A percentile compares a stretch with the other conserved stretches of the same genome.
Conservation (phyloP, 495 filamentous ascomycete species). For the Aspergillus panamensis region DNA sequence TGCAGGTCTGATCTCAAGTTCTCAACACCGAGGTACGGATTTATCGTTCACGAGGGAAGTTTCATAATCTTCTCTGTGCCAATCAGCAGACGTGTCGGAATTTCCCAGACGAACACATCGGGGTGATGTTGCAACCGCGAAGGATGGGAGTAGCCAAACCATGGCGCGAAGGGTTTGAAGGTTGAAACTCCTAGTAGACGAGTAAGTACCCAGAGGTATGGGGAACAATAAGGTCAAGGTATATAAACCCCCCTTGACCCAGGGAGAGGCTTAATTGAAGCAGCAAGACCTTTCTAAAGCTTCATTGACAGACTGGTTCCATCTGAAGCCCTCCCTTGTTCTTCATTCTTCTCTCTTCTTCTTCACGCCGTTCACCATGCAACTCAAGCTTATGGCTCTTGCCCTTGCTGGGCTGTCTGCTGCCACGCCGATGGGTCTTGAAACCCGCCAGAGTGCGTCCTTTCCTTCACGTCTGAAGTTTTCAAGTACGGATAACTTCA, state of each 20-base stretch:
- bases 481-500: neutral
- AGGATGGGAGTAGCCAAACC: neutral
- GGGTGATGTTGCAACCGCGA: neutral
- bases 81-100: neutral
- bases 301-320: neutral
- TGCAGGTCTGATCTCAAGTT: neutral
- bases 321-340: neutral
- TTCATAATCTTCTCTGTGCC: neutral
- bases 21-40: neutral
- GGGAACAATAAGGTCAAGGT: neutral
- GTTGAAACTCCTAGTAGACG: neutral
- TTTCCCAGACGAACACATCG: neutral
- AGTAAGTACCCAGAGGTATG: neutral
- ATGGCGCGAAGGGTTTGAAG: neutral
- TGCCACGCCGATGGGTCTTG: constrained; percentile 26
- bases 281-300: neutral
- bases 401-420: constrained; percentile 19
- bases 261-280: neutral
- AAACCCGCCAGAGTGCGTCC: constrained; percentile 23
- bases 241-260: neutral
- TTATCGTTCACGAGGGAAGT: neutral
- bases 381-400: constrained; percentile 8
- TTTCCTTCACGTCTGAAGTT: constrained; percentile 19
- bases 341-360: neutral
- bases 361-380: constrained; percentile 9